A percentile compares a stretch with the other conserved stretches of the same genome.
phyloP scores from a whole-genome alignment of 78 protist species.

The Anaeramoeba ignava region DNA sequence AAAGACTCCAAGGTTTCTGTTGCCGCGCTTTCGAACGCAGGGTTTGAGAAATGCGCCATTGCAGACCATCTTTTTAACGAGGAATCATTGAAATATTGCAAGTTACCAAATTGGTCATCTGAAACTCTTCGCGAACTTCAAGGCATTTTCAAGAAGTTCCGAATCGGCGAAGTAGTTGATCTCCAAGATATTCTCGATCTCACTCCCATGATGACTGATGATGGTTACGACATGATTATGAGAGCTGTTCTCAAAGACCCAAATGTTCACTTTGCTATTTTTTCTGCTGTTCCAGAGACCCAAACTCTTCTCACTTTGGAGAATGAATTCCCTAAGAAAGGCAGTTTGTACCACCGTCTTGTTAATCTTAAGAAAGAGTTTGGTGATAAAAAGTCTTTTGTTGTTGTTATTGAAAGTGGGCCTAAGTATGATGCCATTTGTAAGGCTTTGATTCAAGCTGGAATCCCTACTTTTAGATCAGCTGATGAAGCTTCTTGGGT shows the following conservation, averaged over 20 bases:
- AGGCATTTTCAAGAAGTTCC: background rate
- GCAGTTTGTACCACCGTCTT: background rate
- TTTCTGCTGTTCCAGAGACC: background rate
- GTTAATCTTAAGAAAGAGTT: background rate
- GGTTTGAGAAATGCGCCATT: background rate
- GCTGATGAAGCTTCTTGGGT: background rate
- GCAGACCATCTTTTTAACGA: background rate
- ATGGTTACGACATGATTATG: background rate
- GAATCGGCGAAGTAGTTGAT: background rate
- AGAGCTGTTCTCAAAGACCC: background rate
- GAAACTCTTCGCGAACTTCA: background rate
- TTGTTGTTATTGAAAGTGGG: background rate
- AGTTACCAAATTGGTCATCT: background rate
- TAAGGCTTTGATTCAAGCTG: background rate
- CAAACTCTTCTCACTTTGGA: background rate
- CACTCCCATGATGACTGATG: background rate
- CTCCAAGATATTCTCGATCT: background rate
- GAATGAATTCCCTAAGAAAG: background rate
- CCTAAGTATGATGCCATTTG: background rate
- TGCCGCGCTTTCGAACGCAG: background rate
- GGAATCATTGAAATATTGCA: background rate
- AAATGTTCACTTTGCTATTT: background rate
- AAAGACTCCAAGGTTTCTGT: background rate
- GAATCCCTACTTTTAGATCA: slow-evolving; percentile 1
- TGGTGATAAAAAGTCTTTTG: background rate